Evolutionary conservation across 2,329 filamentous ascomycete genomes (phyloP).

Genomic region (Calonectria crousiana): DNA sequence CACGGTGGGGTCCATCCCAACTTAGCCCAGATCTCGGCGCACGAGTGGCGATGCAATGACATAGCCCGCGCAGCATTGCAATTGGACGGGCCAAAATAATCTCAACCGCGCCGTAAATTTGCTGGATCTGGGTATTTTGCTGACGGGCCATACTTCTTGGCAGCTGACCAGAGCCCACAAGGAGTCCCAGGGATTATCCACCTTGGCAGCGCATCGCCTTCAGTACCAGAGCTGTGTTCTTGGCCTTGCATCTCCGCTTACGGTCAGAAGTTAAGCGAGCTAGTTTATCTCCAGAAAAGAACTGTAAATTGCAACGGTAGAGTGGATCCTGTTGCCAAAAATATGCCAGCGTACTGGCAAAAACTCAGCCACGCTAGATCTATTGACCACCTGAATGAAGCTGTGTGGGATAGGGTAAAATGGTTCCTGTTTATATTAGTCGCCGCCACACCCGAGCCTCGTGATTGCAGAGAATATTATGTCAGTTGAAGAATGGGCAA

Average conservation of each 20-base stretch:
- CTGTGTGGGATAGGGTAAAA: not conserved
- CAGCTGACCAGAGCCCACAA: not conserved
- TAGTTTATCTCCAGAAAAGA: not conserved
- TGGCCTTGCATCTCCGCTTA: not conserved
- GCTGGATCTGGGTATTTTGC: not conserved
- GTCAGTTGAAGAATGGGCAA: too few relatives aligned
- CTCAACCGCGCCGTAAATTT: not conserved
- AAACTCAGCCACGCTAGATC: not conserved
- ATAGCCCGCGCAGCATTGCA: not conserved
- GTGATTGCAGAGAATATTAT: not conserved
- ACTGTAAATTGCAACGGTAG: not conserved
- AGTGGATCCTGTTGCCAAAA: not conserved
- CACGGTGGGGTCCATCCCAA: not conserved
- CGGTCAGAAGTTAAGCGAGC: not conserved
- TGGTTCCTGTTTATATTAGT: not conserved
- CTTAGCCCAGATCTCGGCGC: not conserved
- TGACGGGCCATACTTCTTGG: not conserved
- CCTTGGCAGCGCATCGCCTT: not conserved
- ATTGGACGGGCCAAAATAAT: not conserved
- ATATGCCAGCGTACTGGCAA: not conserved
- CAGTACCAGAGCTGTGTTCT: not conserved
- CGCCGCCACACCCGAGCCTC: not conserved
- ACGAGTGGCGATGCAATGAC: not conserved
- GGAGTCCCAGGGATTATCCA: not conserved
- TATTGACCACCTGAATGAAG: not conserved